These are phyloP conservation scores for Stereocaulon alpinum DNA, from an alignment of 495 filamentous ascomycete species.

Conservation along the genomic window DNA sequence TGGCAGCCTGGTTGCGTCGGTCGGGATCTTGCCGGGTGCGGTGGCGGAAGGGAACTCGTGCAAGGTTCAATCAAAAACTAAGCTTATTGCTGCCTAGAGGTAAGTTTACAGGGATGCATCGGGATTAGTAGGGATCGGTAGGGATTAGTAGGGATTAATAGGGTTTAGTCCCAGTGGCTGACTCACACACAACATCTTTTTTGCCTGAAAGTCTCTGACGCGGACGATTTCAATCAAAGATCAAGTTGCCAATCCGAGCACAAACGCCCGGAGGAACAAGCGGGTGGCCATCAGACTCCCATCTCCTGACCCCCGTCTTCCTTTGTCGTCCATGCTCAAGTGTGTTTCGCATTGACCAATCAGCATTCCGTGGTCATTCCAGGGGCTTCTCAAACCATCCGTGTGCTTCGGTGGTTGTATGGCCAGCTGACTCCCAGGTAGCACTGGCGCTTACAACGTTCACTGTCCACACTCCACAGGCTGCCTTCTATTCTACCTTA, in stretches of 20 bases:
- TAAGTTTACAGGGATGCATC: too few relatives aligned
- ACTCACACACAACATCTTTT: not conserved
- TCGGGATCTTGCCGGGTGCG: too few relatives aligned
- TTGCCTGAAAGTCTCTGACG: not conserved
- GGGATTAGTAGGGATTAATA: too few relatives aligned
- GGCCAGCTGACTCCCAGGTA: constrained; percentile 11
- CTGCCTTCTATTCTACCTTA: constrained; percentile 1
- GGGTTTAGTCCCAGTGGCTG: too few relatives aligned
- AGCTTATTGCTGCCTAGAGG: too few relatives aligned
- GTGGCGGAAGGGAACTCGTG: too few relatives aligned
- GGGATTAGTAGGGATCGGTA: too few relatives aligned
- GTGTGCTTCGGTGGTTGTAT: not conserved
- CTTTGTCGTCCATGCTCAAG: constrained; percentile 6
- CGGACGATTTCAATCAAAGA: not conserved
- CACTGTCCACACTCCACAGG: not conserved
- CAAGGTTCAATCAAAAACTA: too few relatives aligned
- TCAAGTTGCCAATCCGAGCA: constrained; percentile 1
- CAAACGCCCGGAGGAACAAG: constrained; percentile 3
- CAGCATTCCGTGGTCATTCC: not conserved
- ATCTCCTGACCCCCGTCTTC: not conserved
- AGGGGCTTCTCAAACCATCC: constrained; percentile 2
- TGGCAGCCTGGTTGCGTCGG: too few relatives aligned
- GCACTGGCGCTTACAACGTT: constrained; percentile 4
- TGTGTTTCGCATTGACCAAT: constrained; percentile 13
- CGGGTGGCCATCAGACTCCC: constrained; percentile 1